Conservation (phyloP, 2,329 filamentous ascomycete species). For the Ophiostoma perfectum region DNA sequence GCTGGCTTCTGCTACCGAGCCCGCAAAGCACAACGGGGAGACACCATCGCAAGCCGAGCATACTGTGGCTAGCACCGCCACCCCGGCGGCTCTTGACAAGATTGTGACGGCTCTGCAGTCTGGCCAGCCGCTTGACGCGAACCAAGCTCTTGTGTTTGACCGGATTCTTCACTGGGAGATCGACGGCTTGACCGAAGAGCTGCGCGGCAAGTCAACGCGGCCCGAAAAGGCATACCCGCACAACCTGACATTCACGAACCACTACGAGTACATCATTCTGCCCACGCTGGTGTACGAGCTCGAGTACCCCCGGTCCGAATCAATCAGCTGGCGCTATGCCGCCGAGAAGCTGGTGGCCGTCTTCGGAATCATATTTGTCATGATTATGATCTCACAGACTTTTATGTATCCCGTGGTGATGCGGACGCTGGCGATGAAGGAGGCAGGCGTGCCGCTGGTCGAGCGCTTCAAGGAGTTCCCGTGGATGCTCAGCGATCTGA, state of each 20-base stretch:
- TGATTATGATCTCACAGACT: slow-evolving; percentile 71
- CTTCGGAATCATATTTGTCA: slow-evolving; percentile 68
- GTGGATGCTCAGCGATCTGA: slow-evolving; percentile 67
- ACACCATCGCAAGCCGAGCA: background rate
- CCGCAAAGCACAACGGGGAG: background rate
- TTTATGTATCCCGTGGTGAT: slow-evolving; percentile 73
- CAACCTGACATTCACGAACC: slow-evolving; percentile 61
- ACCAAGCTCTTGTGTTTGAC: slow-evolving; percentile 60
- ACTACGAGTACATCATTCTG: slow-evolving; percentile 67
- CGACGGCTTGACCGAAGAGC: slow-evolving; percentile 57
- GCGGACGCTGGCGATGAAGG: slow-evolving; percentile 61
- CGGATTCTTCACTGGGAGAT: slow-evolving; percentile 63
- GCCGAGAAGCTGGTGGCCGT: slow-evolving; percentile 65
- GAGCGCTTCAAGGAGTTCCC: slow-evolving; percentile 64
- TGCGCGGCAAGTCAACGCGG: slow-evolving; percentile 56
- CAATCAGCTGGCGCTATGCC: slow-evolving; percentile 69
- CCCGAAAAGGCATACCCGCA: slow-evolving; percentile 55
- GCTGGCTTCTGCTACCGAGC: background rate
- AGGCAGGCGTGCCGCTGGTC: slow-evolving; percentile 54
- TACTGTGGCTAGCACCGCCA: background rate
- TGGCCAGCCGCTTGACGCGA: slow-evolving; percentile 52
- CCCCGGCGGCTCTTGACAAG: slow-evolving; percentile 42
- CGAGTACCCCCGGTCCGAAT: slow-evolving; percentile 64
- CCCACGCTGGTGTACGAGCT: slow-evolving; percentile 76
- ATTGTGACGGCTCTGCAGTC: slow-evolving; percentile 60